Evolutionary conservation across 805 yeast genomes (phyloP).

Genomic region (Lipomyces japonicus): DNA sequence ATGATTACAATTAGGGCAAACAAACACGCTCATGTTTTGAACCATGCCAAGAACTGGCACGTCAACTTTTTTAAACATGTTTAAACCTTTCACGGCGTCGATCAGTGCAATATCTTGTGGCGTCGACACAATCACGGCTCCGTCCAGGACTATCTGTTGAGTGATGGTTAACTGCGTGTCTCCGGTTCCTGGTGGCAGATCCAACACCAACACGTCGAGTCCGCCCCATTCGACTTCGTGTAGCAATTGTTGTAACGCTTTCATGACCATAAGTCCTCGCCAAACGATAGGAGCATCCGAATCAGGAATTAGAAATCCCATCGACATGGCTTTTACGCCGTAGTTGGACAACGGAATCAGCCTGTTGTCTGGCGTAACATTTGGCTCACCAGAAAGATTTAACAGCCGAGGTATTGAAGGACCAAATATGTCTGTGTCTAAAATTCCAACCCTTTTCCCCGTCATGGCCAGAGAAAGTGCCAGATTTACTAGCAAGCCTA

Average conservation of each 20-base stretch:
- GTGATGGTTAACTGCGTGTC: slow-evolving; percentile 81
- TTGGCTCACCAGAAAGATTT: slow-evolving; percentile 55
- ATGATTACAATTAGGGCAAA: slow-evolving; percentile 73
- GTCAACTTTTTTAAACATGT: slow-evolving; percentile 68
- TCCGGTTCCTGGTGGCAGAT: slow-evolving; percentile 92
- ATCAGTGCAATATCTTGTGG: slow-evolving; percentile 81
- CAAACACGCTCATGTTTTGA: slow-evolving; percentile 74
- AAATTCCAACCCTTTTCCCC: slow-evolving; percentile 60
- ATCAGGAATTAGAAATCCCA: slow-evolving; percentile 71
- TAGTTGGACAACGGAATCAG: slow-evolving; percentile 66
- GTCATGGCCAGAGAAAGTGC: slow-evolving; percentile 56
- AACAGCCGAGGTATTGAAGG: slow-evolving; percentile 76
- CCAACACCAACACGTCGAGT: slow-evolving; percentile 67
- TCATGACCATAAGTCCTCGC: slow-evolving; percentile 85
- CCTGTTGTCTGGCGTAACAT: slow-evolving; percentile 42
- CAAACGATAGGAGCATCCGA: slow-evolving; percentile 72
- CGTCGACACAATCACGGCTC: slow-evolving; percentile 78
- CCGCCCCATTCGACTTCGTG: slow-evolving; percentile 74
- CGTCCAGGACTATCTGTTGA: slow-evolving; percentile 70
- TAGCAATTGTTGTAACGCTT: slow-evolving; percentile 77
- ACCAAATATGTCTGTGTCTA: slow-evolving; percentile 82
- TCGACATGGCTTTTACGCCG: slow-evolving; percentile 81
- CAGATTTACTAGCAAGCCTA: slow-evolving; percentile 46
- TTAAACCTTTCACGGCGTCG: slow-evolving; percentile 75
- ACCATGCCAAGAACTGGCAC: slow-evolving; percentile 74